These are phyloP conservation scores for Corynespora cassiicola DNA, from an alignment of 2,329 filamentous ascomycete species.

Conservation along the genomic window DNA sequence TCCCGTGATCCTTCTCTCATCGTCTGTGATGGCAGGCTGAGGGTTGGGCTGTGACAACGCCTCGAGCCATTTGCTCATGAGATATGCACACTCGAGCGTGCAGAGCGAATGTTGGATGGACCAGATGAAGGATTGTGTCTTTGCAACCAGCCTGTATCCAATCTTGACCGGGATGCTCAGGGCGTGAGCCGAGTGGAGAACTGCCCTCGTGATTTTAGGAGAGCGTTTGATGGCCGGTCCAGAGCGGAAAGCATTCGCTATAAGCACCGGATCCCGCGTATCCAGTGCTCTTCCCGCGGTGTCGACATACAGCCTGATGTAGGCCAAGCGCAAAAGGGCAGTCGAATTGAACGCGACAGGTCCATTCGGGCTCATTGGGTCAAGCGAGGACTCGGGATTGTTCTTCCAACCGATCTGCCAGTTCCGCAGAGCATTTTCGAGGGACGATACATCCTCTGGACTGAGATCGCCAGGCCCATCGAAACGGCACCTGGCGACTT, in stretches of 20 bases:
- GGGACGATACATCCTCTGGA: constrained; percentile 48
- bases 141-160: constrained; percentile 47
- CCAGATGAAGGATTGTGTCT: constrained; percentile 48
- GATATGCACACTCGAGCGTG: constrained; percentile 47
- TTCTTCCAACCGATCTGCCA: constrained; percentile 50
- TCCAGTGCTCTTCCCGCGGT: constrained; percentile 69
- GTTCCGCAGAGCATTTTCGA: constrained; percentile 52
- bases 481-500: constrained; percentile 47
- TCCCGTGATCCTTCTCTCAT: constrained; percentile 45
- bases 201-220: constrained; percentile 66
- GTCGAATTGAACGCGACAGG: constrained; percentile 72
- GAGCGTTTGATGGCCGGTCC: constrained; percentile 66
- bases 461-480: constrained; percentile 39
- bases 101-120: constrained; percentile 49
- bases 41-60: constrained; percentile 37
- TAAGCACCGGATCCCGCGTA: constrained; percentile 67
- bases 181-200: constrained; percentile 72
- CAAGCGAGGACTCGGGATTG: constrained; percentile 50
- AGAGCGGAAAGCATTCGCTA: constrained; percentile 66
- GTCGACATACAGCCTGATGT: constrained; percentile 71
- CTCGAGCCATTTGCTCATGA: constrained; percentile 51
- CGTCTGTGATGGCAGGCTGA: constrained; percentile 44
- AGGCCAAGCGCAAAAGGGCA: constrained; percentile 65
- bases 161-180: constrained; percentile 70
- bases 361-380: constrained; percentile 62